Conservation (phyloP, 2,329 filamentous ascomycete species). For the Alternaria dauci region DNA sequence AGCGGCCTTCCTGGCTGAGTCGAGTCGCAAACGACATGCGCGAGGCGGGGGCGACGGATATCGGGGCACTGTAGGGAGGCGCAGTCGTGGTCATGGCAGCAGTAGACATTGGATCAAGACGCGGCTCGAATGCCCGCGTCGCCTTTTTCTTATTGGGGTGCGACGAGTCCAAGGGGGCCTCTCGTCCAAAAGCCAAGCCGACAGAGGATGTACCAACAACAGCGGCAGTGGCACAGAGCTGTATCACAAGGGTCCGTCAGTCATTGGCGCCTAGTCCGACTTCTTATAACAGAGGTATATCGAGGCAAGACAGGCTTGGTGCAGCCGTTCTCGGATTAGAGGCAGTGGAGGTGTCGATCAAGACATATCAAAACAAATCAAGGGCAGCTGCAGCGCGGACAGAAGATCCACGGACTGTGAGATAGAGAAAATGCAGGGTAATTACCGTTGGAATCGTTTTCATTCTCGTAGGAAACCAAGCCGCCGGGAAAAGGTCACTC, state of each 20-base stretch:
- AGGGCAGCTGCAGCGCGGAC: constrained; percentile 26
- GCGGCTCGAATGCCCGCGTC: constrained; percentile 45
- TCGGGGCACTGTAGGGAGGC: constrained; percentile 36
- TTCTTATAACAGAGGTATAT: constrained; percentile 25
- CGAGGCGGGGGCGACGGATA: constrained; percentile 33
- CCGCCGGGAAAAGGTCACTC: constrained; percentile 50
- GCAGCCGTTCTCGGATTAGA: constrained; percentile 35
- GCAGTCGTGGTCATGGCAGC: constrained; percentile 36
- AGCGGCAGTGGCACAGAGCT: constrained; percentile 71
- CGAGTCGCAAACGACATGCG: constrained; percentile 38
- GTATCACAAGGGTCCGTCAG: constrained; percentile 50
- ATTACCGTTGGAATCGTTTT: constrained; percentile 58
- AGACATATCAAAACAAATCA: constrained; percentile 45
- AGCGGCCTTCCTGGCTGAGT: constrained; percentile 41
- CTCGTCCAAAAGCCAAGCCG: constrained; percentile 65
- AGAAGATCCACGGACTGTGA: constrained; percentile 18
- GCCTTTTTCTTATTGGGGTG: constrained; percentile 51
- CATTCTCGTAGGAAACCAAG: constrained; percentile 53
- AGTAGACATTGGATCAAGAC: constrained; percentile 38
- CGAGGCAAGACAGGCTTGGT: constrained; percentile 36
- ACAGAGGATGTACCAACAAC: constrained; percentile 66
- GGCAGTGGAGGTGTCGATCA: constrained; percentile 28
- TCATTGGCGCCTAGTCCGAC: constrained; percentile 43
- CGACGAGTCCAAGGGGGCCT: constrained; percentile 51
- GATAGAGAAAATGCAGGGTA: constrained; percentile 31